Evolutionary conservation across 2,329 filamentous ascomycete genomes (phyloP), one percentile per base, ranked within the genome.

Genomic region (Hymenoscyphus linearis): DNA sequence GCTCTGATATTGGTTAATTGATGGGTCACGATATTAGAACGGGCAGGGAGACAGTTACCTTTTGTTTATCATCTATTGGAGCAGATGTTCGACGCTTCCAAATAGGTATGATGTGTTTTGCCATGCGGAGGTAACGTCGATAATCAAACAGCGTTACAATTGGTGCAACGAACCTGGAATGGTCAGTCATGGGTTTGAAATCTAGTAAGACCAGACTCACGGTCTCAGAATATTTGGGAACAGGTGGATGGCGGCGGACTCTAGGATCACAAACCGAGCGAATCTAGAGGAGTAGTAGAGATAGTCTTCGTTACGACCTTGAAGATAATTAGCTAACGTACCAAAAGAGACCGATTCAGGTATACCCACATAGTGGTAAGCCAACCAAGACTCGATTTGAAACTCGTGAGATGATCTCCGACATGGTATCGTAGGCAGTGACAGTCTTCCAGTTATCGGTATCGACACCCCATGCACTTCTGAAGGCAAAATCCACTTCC

Each of bases 271-370:
- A 5, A 68, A 66, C 10, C 76, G 67, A 26, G 74, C 69, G 25
- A 74, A 72, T 10, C 69, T 65, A 18, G 71, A 66, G 0, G 68
- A 65, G 6, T 67, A 67, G 0, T 68, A 55, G 1, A 77, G 60
- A 52, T 77, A 78, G 2, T 71, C 70, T 55, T 74, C 68, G 57
- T 79, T 65, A 0, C 73, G 62, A 47, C 67, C 66, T 68, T 4
- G 4, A 25, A 35, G 6, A 60, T 13, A 4, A 26, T 63, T 18
- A 63, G 54, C 35, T n/a, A 6, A 18, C 18, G 25, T 10, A 5
- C 2, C 3, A 2, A 37, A 13, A 1, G 14, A 56, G 13, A 7
- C n/a, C 22, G n/a, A 27, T 27, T 12, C n/a, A n/a, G 18, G 65
- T 16, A 10, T 27, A n/a, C 67, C 52, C 61, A 73, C 72, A 74